Base-by-base conservation (phyloP, 2,329 filamentous ascomycete genomes). In the Xylariaceae sp. region DNA sequence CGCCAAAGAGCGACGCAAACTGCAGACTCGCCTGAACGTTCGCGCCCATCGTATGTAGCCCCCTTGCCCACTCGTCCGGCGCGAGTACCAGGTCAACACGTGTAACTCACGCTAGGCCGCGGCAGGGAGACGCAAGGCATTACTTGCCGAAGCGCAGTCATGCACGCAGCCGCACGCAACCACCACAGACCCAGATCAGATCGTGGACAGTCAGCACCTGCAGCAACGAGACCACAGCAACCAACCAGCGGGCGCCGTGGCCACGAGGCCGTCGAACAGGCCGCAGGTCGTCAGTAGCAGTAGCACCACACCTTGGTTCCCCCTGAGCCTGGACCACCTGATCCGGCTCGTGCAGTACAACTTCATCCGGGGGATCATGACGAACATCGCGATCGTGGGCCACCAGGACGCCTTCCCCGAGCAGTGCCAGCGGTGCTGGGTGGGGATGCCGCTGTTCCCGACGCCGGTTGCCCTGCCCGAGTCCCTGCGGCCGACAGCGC, bases 321-420 rank as follows among this genome's bases (percentile, higher is more conserved):
- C 69, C 3, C 57, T 70, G 1, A 65, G 55, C 26, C 20, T 60
- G 18, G 67, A 72, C 29, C 69, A 73, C 50, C 61, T 76, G 7
- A 68, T 75, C 14, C 65, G 69, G 1, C 55, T 75, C 7, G 62
- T 75, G 10, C 71, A 74, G 29, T 74, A 73, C 62, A 75, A 76
- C 44, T 68, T 75, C 20, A 64, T 74, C 23, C 70, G 73, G 37
- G 73, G 70, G 2, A 64, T 72, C 7, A 53, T 68, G 5, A 64
- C 65, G n/a, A 75, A 75, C 51, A 66, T 70, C 20, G 49, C 57
- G 43, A 66, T 70, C 12, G 61, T 75, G 3, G 62, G 65, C 7
- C 54, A 23, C 2, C 54, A 68, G 41, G 50, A 65, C 2, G 52
- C 52, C n/a, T 54, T 61, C 26, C 50, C 52, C 20, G 59, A 49